These are phyloP conservation scores for Fonsecaea multimorphosa DNA, from an alignment of 2,329 filamentous ascomycete genomes.

Conservation along the genomic window DNA sequence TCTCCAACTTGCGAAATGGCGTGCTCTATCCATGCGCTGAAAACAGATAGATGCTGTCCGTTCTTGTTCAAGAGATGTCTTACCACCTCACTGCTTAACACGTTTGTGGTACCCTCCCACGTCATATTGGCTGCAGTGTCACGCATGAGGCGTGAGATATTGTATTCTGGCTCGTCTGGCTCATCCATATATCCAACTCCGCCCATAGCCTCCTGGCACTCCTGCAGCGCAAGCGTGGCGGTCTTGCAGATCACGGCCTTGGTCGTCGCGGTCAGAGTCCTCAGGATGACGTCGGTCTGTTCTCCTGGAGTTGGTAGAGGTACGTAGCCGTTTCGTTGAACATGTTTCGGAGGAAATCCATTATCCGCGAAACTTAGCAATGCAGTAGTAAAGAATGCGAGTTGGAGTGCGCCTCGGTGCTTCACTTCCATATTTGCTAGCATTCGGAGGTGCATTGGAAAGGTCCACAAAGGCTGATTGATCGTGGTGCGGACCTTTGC, in stretches of 20 bases:
- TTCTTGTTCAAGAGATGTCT: conserved; percentile 41
- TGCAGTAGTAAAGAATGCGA: conserved; percentile 40
- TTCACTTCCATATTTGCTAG: conserved; percentile 40
- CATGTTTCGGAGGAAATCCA: conserved; percentile 20
- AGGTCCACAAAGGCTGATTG: conserved; percentile 36
- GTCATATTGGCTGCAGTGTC: conserved; percentile 62
- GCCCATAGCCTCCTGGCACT: conserved; percentile 49
- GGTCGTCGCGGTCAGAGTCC: conserved; percentile 38
- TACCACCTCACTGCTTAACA: conserved; percentile 64
- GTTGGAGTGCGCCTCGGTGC: conserved; percentile 39
- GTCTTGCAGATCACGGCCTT: conserved; percentile 48
- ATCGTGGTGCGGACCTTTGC: conserved; percentile 39
- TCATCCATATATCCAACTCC: conserved; percentile 51
- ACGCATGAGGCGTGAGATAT: conserved; percentile 69
- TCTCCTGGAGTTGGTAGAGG: conserved; percentile 26
- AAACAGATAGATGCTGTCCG: conserved; percentile 37
- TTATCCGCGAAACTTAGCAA: conserved; percentile 40
- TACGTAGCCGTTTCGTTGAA: conserved; percentile 20
- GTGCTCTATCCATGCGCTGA: conserved; percentile 54
- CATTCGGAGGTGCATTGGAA: conserved; percentile 38
- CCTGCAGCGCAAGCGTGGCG: conserved; percentile 43
- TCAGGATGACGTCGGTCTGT: conserved; percentile 24
- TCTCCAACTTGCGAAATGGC: conserved; percentile 45
- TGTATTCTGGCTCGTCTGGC: conserved; percentile 64
- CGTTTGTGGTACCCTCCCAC: conserved; percentile 76